Percentiles rank a stretch among this genome's conserved stretches.
These are phyloP conservation scores for Ligustrum vulgare DNA, from an alignment of 257 asterid species.

Conservation along the genomic window DNA sequence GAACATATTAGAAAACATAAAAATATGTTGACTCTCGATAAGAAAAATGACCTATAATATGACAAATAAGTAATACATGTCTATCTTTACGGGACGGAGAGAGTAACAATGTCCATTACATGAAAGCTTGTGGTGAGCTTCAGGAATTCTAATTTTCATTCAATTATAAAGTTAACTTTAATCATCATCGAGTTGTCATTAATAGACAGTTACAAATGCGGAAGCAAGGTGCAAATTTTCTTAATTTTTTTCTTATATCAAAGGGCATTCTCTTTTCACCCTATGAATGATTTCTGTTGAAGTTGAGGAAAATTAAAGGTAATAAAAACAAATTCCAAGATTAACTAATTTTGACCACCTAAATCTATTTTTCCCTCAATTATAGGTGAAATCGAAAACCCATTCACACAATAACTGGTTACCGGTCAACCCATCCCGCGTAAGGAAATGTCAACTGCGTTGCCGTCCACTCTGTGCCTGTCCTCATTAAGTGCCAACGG, in stretches of 20 bases:
- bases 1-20: too few species aligned
- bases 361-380: conserved; percentile 7
- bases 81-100: too few species aligned
- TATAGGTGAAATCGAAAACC: conserved; percentile 37
- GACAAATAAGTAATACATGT: too few species aligned
- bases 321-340: conserved; percentile 19
- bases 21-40: too few species aligned
- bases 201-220: background rate
- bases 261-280: conserved; percentile 17
- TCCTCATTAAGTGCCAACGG: conserved; percentile 41
- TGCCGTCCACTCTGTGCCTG: conserved; percentile 33
- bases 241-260: background rate
- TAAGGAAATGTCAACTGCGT: conserved; percentile 36
- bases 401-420: conserved; percentile 50
- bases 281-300: conserved; percentile 16
- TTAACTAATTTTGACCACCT: conserved; percentile 18
- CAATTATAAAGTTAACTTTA: background rate
- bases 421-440: conserved; percentile 48
- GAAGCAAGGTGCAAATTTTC: background rate
- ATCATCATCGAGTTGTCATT: background rate
- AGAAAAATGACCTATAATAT: too few species aligned
- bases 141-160: background rate
- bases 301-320: conserved; percentile 21
- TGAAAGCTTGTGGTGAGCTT: background rate
- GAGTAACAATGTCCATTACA: background rate